These are phyloP conservation scores for Thermomyces lanuginosus DNA, from an alignment of 2,329 filamentous ascomycete genomes.

Conservation along the genomic window DNA sequence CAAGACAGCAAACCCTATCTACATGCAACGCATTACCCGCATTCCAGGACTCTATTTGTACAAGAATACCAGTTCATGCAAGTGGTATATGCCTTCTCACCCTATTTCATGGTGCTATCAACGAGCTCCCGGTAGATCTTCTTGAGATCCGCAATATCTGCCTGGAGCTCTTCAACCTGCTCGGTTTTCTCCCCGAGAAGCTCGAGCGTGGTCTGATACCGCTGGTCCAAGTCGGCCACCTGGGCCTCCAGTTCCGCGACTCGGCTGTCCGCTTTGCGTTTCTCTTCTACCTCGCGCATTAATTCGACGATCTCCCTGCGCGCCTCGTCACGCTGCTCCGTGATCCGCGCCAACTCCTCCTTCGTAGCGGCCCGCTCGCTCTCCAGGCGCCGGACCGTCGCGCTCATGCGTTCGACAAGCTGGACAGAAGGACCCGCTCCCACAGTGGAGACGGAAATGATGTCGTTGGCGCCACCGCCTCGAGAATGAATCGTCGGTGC, in stretches of 20 bases:
- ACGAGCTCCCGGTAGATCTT: constrained; percentile 89
- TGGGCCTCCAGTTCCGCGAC: constrained; percentile 52
- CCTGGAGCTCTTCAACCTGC: constrained; percentile 72
- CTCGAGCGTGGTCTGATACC: constrained; percentile 84
- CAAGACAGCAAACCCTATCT: constrained; percentile 6
- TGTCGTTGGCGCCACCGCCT: constrained; percentile 52
- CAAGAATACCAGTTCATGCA: constrained; percentile 7
- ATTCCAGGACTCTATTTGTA: constrained; percentile 4
- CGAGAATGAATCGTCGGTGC: constrained; percentile 30
- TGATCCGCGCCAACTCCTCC: constrained; percentile 69
- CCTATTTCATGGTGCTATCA: constrained; percentile 58
- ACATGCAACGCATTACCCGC: constrained; percentile 2
- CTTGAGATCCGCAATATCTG: constrained; percentile 85
- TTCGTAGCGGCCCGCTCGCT: constrained; percentile 77
- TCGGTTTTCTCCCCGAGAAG: constrained; percentile 96
- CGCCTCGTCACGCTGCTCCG: constrained; percentile 77
- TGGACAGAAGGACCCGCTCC: constrained; percentile 86
- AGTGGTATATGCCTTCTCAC: constrained; percentile 1
- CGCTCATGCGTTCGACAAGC: constrained; percentile 89
- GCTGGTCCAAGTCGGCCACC: constrained; percentile 50
- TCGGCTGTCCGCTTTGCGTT: constrained; percentile 42
- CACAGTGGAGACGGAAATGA: constrained; percentile 76
- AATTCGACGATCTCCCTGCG: constrained; percentile 77
- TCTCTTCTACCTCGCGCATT: constrained; percentile 71
- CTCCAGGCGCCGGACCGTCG: constrained; percentile 77